Evolutionary conservation across 139 green algal genomes (phyloP), one percentile per base, ranked within the genome.

Genomic region (Spirogloea muscicola): DNA sequence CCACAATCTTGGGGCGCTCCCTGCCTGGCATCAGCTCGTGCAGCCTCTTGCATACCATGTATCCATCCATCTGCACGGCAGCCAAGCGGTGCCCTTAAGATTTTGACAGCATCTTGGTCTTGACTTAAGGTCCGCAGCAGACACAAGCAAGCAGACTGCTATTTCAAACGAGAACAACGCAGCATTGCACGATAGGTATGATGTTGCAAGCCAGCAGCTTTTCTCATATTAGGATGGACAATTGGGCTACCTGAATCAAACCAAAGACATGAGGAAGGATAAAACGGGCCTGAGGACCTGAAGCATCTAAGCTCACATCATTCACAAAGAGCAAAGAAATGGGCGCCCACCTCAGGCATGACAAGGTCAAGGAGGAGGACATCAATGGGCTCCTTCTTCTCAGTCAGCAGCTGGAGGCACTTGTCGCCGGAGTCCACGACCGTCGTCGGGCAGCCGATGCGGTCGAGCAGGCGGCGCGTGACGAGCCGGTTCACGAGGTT

Each of bases 401-500:
- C 39, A 7, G 9, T 16, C 34, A 77, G 69, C 1, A 70, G n/a
- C n/a, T 38, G 52, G 25, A 77, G 69, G 36, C 69, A 77, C 69
- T 70, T 38, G 38, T 70, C 58, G 39, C 69, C 69, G 16, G 69
- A 77, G 10, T 77, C 69, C 69, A 70, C 69, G 36, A 71, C 33
- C 0, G 29, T 72, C 43, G 52, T 71, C 4, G 7, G 40, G 55
- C 61, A 58, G 4, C 69, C 69, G 9, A 77, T 69, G 38, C 57
- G 41, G 16, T 82, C 68, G 9, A 95, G 48, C 16, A 82, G 74
- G 18, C 84, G 55, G 48, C 90, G 62, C 25, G 85, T 89, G 52
- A 85, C 69, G 57, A 84, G 49, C 0, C 86, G 84, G 40, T 91
- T 91, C 57, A 88, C 78, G 13, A 69, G 57, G 51, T 80, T 80